Conservation (phyloP, 495 filamentous ascomycete genomes). For the Penicillium pancosmium region DNA sequence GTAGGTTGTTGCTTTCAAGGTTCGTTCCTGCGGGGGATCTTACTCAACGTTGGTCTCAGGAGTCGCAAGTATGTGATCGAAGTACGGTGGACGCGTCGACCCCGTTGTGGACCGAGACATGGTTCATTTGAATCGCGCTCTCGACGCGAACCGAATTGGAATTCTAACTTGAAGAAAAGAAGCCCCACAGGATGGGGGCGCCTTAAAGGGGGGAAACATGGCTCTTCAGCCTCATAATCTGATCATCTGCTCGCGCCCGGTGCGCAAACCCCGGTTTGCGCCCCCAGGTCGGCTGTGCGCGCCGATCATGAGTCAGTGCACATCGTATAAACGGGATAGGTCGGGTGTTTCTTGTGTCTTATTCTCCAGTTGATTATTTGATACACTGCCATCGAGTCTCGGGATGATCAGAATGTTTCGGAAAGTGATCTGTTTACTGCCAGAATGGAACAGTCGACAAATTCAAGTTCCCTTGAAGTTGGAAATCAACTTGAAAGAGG, state of each 20-base stretch:
- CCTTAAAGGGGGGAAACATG: constrained; percentile 13
- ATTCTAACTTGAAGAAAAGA: background rate
- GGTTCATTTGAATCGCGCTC: background rate
- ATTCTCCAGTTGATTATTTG: background rate
- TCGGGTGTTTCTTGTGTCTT: background rate
- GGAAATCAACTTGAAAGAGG: too few species aligned
- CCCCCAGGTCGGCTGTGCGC: constrained; percentile 12
- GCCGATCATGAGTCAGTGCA: constrained; percentile 30
- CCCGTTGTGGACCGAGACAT: constrained; percentile 17
- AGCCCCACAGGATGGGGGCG: constrained; percentile 8
- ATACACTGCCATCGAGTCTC: too few species aligned
- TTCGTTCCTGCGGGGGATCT: constrained; percentile 12
- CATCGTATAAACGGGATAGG: constrained; percentile 1
- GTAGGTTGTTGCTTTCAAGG: background rate
- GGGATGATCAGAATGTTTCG: background rate
- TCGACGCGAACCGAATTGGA: background rate
- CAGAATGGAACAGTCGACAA: too few species aligned
- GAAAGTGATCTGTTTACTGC: background rate
- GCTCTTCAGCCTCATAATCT: constrained; percentile 24
- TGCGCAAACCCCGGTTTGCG: constrained; percentile 12
- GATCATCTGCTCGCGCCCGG: constrained; percentile 26
- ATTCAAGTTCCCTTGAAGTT: too few species aligned
- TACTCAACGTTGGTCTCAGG: constrained; percentile 44
- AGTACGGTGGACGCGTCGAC: constrained; percentile 15
- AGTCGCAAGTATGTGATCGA: constrained; percentile 18